Conservation (phyloP, 768 basidiomycete species). For the Amanita subjunquillea region DNA sequence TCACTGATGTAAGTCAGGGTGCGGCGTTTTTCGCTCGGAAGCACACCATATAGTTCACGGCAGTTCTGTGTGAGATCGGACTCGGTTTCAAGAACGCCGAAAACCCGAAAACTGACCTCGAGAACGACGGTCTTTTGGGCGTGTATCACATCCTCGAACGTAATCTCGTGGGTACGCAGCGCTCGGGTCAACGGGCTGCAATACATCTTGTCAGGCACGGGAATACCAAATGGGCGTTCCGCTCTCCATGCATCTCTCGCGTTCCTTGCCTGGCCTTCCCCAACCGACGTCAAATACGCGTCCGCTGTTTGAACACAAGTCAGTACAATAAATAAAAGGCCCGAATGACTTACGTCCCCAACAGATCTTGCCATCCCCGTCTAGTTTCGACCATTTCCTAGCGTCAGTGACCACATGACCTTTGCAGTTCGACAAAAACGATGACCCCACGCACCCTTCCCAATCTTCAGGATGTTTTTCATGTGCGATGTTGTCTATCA, state of each 20-base stretch:
- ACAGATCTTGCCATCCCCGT: constrained; percentile 52
- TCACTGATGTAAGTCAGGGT: constrained; percentile 34
- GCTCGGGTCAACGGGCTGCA: constrained; percentile 61
- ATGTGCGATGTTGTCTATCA: constrained; percentile 56
- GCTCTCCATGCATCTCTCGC: constrained; percentile 36
- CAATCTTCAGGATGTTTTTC: constrained; percentile 50
- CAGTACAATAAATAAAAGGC: not conserved
- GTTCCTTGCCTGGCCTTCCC: constrained; percentile 42
- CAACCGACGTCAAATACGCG: constrained; percentile 48
- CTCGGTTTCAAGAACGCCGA: not conserved
- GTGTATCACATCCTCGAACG: constrained; percentile 31
- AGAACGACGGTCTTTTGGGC: constrained; percentile 28
- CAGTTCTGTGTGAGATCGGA: constrained; percentile 33
- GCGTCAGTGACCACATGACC: not conserved
- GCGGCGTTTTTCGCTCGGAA: constrained; percentile 61
- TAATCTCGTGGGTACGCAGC: constrained; percentile 41
- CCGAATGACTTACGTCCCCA: constrained; percentile 61
- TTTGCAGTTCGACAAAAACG: not conserved
- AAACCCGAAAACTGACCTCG: constrained; percentile 32
- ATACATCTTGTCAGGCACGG: constrained; percentile 45
- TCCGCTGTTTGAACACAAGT: constrained; percentile 34
- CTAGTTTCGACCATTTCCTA: constrained; percentile 53
- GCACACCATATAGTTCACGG: constrained; percentile 55
- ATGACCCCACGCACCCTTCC: constrained; percentile 36
- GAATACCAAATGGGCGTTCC: constrained; percentile 34